Conservation (phyloP, 2,329 filamentous ascomycete genomes). For the Ophiognomonia clavigignenti-juglandacearum region DNA sequence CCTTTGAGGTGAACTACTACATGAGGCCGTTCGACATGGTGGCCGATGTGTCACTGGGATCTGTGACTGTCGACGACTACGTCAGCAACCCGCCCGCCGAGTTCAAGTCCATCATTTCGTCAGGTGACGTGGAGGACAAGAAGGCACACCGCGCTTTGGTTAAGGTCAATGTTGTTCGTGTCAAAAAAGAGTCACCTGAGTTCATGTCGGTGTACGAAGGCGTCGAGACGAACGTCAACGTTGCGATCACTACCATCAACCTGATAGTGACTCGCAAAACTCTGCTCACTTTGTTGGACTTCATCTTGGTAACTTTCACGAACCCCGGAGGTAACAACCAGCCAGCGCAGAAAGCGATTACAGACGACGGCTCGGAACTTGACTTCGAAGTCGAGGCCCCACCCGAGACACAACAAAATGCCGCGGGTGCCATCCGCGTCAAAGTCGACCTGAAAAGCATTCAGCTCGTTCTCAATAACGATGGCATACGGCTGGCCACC, state of each 20-base stretch:
- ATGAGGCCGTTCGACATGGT: constrained; percentile 88
- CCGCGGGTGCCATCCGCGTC: constrained; percentile 77
- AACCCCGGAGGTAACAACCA: constrained; percentile 38
- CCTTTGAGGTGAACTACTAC: constrained; percentile 83
- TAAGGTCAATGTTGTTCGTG: constrained; percentile 80
- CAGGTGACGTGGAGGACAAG: constrained; percentile 66
- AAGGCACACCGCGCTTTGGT: constrained; percentile 77
- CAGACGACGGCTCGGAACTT: constrained; percentile 33
- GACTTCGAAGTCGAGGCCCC: constrained; percentile 34
- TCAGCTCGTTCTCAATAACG: constrained; percentile 91
- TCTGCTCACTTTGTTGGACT: constrained; percentile 86
- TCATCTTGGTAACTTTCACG: constrained; percentile 88
- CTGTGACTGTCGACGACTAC: constrained; percentile 87
- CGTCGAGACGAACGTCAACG: constrained; percentile 87
- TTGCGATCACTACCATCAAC: constrained; percentile 92
- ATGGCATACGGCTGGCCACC: constrained; percentile 90
- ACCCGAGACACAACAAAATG: constrained; percentile 28
- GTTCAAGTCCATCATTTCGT: constrained; percentile 97
- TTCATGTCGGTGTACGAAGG: constrained; percentile 90
- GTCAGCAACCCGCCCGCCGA: constrained; percentile 84
- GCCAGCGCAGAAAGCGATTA: constrained; percentile 29
- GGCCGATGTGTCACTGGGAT: constrained; percentile 82
- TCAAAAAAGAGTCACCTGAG: constrained; percentile 87
- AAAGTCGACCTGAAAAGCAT: constrained; percentile 93
- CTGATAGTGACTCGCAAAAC: constrained; percentile 91